A percentile compares a stretch with the other conserved stretches of the same genome.
Conservation (phyloP, 768 basidiomycete species). For the Leucosporidium creatinivorum region DNA sequence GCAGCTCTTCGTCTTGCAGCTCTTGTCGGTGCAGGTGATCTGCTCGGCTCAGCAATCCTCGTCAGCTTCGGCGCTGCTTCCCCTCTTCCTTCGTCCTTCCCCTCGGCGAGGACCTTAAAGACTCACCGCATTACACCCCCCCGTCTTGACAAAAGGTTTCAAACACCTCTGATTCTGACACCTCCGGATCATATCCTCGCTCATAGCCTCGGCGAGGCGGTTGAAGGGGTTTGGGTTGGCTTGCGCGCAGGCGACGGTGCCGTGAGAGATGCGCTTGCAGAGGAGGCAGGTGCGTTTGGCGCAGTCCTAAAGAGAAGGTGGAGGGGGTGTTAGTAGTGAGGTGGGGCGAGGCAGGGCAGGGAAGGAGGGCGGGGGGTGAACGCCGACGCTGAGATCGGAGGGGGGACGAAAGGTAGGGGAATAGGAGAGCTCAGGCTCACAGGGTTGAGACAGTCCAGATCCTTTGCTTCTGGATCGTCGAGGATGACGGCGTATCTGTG, state of each 20-base stretch:
- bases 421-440: not conserved
- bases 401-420: too few relatives aligned
- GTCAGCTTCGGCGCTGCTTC: not conserved
- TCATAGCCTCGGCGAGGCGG: conserved; percentile 6
- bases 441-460: conserved; percentile 9
- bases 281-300: conserved; percentile 1
- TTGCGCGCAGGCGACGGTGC: not conserved
- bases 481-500: conserved; percentile 1
- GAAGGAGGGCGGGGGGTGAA: not conserved
- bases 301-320: not conserved
- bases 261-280: not conserved
- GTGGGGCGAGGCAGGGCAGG: not conserved
- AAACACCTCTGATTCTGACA: conserved; percentile 2
- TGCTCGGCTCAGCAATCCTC: not conserved
- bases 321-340: not conserved
- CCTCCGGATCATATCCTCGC: not conserved
- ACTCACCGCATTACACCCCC: conserved; percentile 10
- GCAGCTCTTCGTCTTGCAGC: not conserved
- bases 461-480: not conserved
- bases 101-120: too few relatives aligned
- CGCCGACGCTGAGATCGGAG: too few relatives aligned
- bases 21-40: conserved; percentile 5
- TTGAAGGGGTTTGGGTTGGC: conserved; percentile 7
- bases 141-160: conserved; percentile 1
- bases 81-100: not conserved